phyloP scores from a whole-genome alignment of 1,284 basidiomycete species.

The Laetiporus sulphureus region DNA sequence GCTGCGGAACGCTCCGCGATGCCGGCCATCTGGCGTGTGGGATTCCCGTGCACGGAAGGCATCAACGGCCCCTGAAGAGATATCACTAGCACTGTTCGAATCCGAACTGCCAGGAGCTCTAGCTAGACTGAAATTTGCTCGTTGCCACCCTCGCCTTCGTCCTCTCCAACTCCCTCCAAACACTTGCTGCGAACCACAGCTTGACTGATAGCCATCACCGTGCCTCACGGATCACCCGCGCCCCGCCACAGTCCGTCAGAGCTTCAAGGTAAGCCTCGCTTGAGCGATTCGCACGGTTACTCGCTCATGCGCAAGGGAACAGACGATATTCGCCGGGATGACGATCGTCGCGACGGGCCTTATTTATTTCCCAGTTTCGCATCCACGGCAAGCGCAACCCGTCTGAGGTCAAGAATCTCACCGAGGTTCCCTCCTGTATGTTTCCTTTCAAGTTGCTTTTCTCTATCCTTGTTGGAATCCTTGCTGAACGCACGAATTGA shows the following conservation, averaged over 20 bases:
- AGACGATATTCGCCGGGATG: conserved; percentile 16
- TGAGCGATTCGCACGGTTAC: no score
- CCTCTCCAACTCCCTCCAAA: no score
- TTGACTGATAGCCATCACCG: background rate
- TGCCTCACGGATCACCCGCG: conserved; percentile 2
- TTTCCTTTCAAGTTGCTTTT: background rate
- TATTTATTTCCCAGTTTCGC: conserved; percentile 14
- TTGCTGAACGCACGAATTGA: background rate
- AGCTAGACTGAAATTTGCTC: no score
- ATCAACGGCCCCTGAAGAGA: no score
- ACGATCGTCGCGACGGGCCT: conserved; percentile 13
- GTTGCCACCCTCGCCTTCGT: no score
- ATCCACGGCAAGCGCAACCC: conserved; percentile 12
- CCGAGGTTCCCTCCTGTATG: conserved; percentile 17
- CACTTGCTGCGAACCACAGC: background rate
- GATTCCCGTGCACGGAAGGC: no score
- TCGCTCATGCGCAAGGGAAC: no score
- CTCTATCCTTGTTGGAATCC: no score
- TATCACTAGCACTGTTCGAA: no score
- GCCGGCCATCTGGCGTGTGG: no score
- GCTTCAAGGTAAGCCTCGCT: conserved; percentile 9
- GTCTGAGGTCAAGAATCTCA: conserved; percentile 5
- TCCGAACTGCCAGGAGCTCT: no score
- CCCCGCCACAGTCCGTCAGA: conserved; percentile 1
- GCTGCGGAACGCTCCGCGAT: no score